These are phyloP conservation scores for Colletotrichum tanaceti DNA, from an alignment of 2,329 filamentous ascomycete genomes.

Conservation along the genomic window DNA sequence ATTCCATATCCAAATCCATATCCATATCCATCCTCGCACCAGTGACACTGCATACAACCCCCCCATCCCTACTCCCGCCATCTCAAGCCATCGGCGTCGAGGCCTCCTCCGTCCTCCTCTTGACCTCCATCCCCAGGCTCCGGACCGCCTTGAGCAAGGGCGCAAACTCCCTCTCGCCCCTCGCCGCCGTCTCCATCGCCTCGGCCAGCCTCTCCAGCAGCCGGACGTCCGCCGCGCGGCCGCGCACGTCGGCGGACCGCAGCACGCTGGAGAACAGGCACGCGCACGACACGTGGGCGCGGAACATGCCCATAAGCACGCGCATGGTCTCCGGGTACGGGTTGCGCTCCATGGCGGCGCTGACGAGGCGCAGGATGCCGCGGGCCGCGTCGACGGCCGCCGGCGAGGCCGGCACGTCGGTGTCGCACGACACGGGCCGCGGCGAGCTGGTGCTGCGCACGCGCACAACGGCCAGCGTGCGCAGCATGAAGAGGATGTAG, in stretches of 20 bases:
- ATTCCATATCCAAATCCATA: too few species aligned
- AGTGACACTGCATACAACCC: too few species aligned
- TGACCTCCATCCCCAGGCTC: conserved; percentile 44
- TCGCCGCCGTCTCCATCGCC: conserved; percentile 40
- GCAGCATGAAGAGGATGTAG: conserved; percentile 50
- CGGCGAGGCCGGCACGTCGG: conserved; percentile 47
- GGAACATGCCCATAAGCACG: conserved; percentile 45
- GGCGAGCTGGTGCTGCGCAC: conserved; percentile 47
- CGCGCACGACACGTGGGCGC: conserved; percentile 47
- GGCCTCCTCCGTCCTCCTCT: conserved; percentile 32
- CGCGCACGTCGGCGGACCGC: conserved; percentile 37
- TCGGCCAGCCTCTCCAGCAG: conserved; percentile 42
- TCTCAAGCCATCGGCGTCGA: not conserved
- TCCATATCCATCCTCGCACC: too few species aligned
- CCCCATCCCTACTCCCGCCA: too few species aligned
- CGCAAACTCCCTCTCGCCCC: conserved; percentile 45
- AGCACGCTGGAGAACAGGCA: conserved; percentile 45
- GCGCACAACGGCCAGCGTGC: conserved; percentile 41
- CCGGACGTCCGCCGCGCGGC: conserved; percentile 42
- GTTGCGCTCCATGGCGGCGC: conserved; percentile 41
- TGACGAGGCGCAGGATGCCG: conserved; percentile 42
- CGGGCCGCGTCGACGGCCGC: conserved; percentile 46
- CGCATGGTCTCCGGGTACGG: conserved; percentile 45
- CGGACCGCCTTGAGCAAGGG: conserved; percentile 46
- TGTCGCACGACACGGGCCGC: conserved; percentile 44